A percentile compares a stretch with the other conserved stretches of the same genome.
Evolutionary conservation across 208 protist species (phyloP).

Genomic region (Angomonas ambiguus): DNA sequence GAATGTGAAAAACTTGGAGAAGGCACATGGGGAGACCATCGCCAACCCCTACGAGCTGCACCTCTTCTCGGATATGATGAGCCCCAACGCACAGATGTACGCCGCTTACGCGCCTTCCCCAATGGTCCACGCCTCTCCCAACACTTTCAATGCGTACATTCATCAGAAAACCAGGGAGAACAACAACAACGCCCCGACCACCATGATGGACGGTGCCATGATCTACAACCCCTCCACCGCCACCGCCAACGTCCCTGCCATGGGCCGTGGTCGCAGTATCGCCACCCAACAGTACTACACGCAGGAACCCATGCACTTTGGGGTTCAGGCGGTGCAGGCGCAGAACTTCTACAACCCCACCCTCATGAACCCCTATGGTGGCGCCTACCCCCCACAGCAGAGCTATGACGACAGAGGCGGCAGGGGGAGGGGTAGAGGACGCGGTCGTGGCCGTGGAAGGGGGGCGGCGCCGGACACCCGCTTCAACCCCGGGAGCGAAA

Average conservation of each 20-base stretch:
- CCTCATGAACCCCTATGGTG: not conserved
- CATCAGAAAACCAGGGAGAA: conserved; percentile 19
- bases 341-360: conserved; percentile 17
- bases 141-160: conserved; percentile 73
- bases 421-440: conserved; percentile 14
- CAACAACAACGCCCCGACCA: not conserved
- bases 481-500: conserved; percentile 49
- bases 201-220: not conserved
- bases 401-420: conserved; percentile 16
- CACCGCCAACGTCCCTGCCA: conserved; percentile 10
- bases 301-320: conserved; percentile 78
- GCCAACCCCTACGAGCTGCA: conserved; percentile 78
- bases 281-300: conserved; percentile 86
- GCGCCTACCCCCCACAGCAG: conserved; percentile 17
- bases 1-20: conserved; percentile 61
- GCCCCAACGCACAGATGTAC: conserved; percentile 83
- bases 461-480: conserved; percentile 12
- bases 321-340: conserved; percentile 27
- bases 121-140: conserved; percentile 68
- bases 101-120: conserved; percentile 76
- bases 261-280: conserved; percentile 31
- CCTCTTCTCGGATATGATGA: conserved; percentile 57
- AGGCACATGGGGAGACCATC: conserved; percentile 59
- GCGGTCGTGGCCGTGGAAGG: conserved; percentile 21
- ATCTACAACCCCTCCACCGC: conserved; percentile 18